phyloP scores from a whole-genome alignment of 1,139 yeast species.

The Taphrina betulina region DNA sequence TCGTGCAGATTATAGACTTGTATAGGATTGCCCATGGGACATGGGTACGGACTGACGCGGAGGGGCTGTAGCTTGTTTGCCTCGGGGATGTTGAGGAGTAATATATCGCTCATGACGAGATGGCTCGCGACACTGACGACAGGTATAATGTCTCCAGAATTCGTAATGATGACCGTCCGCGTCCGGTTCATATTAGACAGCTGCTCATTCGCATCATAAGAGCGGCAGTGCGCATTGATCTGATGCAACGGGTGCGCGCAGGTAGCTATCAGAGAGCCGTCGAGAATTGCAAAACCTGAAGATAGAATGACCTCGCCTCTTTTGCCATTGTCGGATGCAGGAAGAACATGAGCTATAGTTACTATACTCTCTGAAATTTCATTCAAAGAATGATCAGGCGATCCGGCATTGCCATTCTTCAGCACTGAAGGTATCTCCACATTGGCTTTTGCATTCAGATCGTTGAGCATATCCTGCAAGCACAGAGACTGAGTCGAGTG shows the following conservation, averaged over 20 bases:
- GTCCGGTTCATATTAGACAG: conserved; percentile 9
- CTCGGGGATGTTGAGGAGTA: not conserved
- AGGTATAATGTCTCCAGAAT: conserved; percentile 3
- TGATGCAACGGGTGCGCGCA: conserved; percentile 27
- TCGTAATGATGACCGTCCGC: conserved; percentile 17
- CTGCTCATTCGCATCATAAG: conserved; percentile 15
- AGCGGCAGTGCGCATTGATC: conserved; percentile 14
- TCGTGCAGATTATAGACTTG: conserved; percentile 11
- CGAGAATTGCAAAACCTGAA: conserved; percentile 23
- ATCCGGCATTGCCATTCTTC: conserved; percentile 23
- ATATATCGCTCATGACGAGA: conserved; percentile 26
- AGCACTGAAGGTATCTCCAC: conserved; percentile 17
- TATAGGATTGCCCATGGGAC: conserved; percentile 14
- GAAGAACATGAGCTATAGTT: conserved; percentile 21
- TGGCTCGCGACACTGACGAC: conserved; percentile 15
- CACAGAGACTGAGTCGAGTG: not conserved
- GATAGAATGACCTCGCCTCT: conserved; percentile 20
- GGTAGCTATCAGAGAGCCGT: conserved; percentile 15
- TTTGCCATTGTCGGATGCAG: not conserved
- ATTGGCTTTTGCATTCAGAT: conserved; percentile 9
- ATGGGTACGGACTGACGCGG: conserved; percentile 26
- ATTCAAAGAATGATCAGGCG: conserved; percentile 10
- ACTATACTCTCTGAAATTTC: conserved; percentile 25
- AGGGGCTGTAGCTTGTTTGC: not conserved
- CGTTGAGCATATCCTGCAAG: not conserved